These are phyloP conservation scores for Leersia perrieri DNA, from an alignment of 176 grass and related monocot species.

Conservation along the genomic window DNA sequence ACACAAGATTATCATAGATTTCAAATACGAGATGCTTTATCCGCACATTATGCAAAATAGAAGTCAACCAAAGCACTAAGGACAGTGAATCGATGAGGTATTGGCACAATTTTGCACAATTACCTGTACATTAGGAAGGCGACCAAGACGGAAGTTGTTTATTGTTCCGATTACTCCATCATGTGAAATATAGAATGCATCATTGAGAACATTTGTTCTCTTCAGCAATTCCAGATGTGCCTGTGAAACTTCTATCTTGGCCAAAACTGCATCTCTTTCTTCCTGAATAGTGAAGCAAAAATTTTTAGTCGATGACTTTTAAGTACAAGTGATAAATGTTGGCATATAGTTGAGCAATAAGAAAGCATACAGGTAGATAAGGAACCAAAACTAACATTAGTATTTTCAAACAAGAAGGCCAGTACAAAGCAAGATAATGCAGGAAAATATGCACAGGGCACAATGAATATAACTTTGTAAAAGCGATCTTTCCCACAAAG, in stretches of 20 bases:
- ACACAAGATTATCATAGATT: not conserved
- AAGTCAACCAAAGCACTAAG: constrained; percentile 8
- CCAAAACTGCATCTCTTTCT: constrained; percentile 93
- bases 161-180: constrained; percentile 93
- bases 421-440: not conserved
- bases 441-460: not conserved
- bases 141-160: constrained; percentile 89
- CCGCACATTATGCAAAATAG: not conserved
- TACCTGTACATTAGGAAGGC: constrained; percentile 78
- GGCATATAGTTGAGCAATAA: not conserved
- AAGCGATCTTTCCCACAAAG: not conserved
- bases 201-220: constrained; percentile 84
- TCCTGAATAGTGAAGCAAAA: constrained; percentile 46
- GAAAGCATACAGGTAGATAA: not conserved
- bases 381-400: not conserved
- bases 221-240: constrained; percentile 88
- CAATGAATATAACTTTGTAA: not conserved
- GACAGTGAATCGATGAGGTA: constrained; percentile 8
- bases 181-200: constrained; percentile 91
- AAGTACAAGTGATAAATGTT: not conserved
- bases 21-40: not conserved
- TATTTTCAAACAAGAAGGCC: not conserved
- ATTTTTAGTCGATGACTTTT: not conserved
- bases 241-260: constrained; percentile 94
- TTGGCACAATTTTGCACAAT: constrained; percentile 12